Base-by-base conservation (phyloP, 257 asterid genomes). In the Nicotiana tabacum region DNA sequence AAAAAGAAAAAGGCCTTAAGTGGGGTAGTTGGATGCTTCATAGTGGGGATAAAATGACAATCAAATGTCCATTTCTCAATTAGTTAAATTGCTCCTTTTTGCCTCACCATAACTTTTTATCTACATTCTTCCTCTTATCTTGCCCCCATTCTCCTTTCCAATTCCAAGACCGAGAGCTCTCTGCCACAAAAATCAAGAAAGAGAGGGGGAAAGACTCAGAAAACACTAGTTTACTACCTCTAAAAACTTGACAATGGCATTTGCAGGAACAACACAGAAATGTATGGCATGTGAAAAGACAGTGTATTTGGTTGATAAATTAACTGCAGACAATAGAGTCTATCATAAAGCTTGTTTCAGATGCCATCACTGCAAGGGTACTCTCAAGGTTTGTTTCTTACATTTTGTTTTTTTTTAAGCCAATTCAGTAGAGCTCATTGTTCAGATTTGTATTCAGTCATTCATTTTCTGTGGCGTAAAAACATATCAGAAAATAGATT, bases 221-320 rank as follows among this genome's bases (percentile, higher is more conserved):
- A 72, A 6, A 72, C 3, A 68, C 32, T 68, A 18, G 21, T 17
- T 39, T 12, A 30, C 33, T 60, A 83, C 33, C 9, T 27, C 56
- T 48, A 74, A 46, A 74, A 27, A 74, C 80, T 74, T 48, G 21
- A 43, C 85, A 85, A 95, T 95, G 99, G 97, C 99, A 55, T 95
- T 95, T 91, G 98, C 98, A 88, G 99, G 99, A 83, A 94, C 99
- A 82, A 92, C 98, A 66, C 99, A 95, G 86, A 95, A 94, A 88
- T 95, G 99, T 88, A 94, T 90, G 95, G 97, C 97, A 9, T 95
- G 99, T 68, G 95, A 91, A 27, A 92, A 92, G 89, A 95, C 99
- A 35, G 99, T 94, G 2, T 95, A 95, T 87, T 88, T 95, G 57
- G 99, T 95, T 48, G 99, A 94, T 61, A 91, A 92, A 88, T 77